Conservation (phyloP, 192 early-diverging fungal species). For the Oehlia diaphana region DNA sequence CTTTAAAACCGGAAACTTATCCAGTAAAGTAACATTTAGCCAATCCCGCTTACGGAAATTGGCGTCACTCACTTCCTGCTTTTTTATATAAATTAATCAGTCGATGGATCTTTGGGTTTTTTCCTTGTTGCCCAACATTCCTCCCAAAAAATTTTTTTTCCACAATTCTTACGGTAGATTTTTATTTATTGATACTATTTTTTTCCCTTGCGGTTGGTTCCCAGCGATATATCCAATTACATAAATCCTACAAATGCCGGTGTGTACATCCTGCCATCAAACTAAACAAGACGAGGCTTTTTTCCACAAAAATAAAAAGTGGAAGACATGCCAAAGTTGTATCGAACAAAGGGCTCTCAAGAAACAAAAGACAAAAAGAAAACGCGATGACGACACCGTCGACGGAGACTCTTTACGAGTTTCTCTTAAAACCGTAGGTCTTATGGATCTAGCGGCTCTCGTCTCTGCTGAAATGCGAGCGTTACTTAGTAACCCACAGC, state of each 20-base stretch:
- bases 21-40: constrained; percentile 4
- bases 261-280: constrained; percentile 32
- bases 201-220: constrained; percentile 10
- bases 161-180: background rate
- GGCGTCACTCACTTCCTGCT: background rate
- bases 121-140: constrained; percentile 12
- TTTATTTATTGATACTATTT: background rate
- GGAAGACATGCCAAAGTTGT: constrained; percentile 30
- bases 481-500: constrained; percentile 5
- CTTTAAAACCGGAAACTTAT: constrained; percentile 15
- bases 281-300: constrained; percentile 29
- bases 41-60: constrained; percentile 5
- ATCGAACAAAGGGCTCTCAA: constrained; percentile 26
- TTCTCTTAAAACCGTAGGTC: constrained; percentile 6
- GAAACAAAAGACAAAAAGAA: constrained; percentile 27
- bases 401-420: constrained; percentile 11
- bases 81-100: constrained; percentile 8
- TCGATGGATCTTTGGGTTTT: background rate
- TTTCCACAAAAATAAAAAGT: constrained; percentile 31
- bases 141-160: background rate
- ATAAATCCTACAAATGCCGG: constrained; percentile 23
- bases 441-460: constrained; percentile 18
- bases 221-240: constrained; percentile 17
- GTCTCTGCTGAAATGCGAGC: constrained; percentile 13
- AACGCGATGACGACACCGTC: constrained; percentile 21